Evolutionary conservation across 1,139 yeast species (phyloP).

Genomic region (Debaryomyces psychrophilus): DNA sequence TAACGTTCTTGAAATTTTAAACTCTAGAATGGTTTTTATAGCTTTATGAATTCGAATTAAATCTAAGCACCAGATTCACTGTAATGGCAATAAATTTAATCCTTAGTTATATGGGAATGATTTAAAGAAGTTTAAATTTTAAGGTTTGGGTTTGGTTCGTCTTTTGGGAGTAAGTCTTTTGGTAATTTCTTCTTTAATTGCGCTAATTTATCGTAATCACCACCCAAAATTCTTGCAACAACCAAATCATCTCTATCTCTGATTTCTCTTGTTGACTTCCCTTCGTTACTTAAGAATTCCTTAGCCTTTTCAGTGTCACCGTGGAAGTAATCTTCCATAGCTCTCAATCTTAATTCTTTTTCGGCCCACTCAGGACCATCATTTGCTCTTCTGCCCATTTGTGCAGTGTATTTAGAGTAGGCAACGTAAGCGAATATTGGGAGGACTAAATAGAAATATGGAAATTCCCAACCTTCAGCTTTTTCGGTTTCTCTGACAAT

Average conservation of each 20-base stretch:
- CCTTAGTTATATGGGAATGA: slow-evolving; percentile 6
- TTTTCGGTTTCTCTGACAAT: slow-evolving; percentile 73
- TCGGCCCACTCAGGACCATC: slow-evolving; percentile 79
- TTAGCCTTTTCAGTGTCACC: slow-evolving; percentile 64
- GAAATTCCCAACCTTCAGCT: slow-evolving; percentile 84
- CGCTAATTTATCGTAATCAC: slow-evolving; percentile 81
- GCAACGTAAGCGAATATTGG: slow-evolving; percentile 51
- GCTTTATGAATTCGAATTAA: slow-evolving; percentile 7
- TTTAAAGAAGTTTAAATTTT: slow-evolving; percentile 26
- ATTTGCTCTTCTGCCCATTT: slow-evolving; percentile 44
- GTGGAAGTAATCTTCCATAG: slow-evolving; percentile 64
- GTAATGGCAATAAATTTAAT: slow-evolving; percentile 6
- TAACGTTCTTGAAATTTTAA: slow-evolving; percentile 6
- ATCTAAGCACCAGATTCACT: slow-evolving; percentile 4
- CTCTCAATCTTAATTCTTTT: slow-evolving; percentile 80
- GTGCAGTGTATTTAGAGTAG: slow-evolving; percentile 51
- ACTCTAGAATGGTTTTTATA: slow-evolving; percentile 11
- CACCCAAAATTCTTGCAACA: slow-evolving; percentile 79
- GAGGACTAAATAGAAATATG: slow-evolving; percentile 75
- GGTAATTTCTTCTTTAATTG: slow-evolving; percentile 64
- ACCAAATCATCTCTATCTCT: slow-evolving; percentile 76
- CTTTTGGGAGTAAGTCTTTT: slow-evolving; percentile 41
- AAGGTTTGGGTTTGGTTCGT: slow-evolving; percentile 37
- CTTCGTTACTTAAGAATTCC: slow-evolving; percentile 57
- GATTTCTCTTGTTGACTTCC: slow-evolving; percentile 60